Evolutionary conservation across 2,329 filamentous ascomycete genomes (phyloP).

Genomic region (Xylaria sp.): DNA sequence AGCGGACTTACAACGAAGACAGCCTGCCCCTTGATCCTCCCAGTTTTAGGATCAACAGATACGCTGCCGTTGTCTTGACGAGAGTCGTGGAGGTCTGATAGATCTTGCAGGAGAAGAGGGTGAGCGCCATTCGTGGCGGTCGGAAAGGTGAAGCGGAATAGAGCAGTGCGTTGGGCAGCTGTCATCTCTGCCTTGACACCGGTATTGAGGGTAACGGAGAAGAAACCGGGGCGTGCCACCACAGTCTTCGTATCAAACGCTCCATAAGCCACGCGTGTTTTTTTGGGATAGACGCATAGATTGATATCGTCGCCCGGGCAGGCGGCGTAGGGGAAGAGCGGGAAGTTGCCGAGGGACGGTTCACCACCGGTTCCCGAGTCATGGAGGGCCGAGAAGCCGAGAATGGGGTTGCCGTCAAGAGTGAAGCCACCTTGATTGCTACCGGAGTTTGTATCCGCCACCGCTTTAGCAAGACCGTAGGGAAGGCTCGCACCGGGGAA

Average conservation of each 20-base stretch:
- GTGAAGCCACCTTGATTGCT: conserved; percentile 69
- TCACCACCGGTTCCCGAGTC: conserved; percentile 66
- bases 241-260: conserved; percentile 62
- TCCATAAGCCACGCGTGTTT: conserved; percentile 52
- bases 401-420: conserved; percentile 59
- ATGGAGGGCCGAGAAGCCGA: conserved; percentile 67
- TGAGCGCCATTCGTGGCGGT: conserved; percentile 52
- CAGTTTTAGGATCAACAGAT: conserved; percentile 63
- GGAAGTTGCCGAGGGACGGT: conserved; percentile 77
- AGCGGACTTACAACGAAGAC: no score
- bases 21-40: conserved; percentile 71
- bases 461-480: conserved; percentile 64
- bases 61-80: conserved; percentile 67
- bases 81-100: conserved; percentile 71
- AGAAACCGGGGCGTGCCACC: conserved; percentile 71
- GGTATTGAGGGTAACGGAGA: conserved; percentile 67
- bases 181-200: conserved; percentile 74
- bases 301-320: conserved; percentile 71
- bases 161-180: conserved; percentile 69
- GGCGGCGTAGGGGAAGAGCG: conserved; percentile 72
- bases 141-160: conserved; percentile 74
- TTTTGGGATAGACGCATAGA: conserved; percentile 68
- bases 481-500: conserved; percentile 55
- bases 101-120: conserved; percentile 73
- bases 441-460: conserved; percentile 62